A percentile compares a stretch with the other conserved stretches of the same genome.
Evolutionary conservation across 176 grass and related monocot species (phyloP).

Genomic region (Oryza officinalis): DNA sequence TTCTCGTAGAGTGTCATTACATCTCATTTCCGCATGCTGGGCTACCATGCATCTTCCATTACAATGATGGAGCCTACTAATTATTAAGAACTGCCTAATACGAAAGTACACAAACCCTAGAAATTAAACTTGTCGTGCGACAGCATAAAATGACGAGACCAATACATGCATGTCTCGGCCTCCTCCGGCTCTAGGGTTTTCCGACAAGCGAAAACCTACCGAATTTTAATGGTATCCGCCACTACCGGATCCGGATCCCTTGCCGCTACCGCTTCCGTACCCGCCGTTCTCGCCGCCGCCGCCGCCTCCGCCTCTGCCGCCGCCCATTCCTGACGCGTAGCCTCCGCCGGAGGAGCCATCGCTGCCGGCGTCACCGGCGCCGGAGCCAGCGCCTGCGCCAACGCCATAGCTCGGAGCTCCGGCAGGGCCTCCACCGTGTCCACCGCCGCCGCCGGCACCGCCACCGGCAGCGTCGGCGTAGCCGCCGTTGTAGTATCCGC

Average conservation of each 20-base stretch:
- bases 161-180: background rate
- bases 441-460: background rate
- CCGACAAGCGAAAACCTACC: background rate
- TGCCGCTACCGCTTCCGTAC: slow-evolving; percentile 4
- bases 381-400: slow-evolving; percentile 5
- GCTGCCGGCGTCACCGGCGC: slow-evolving; percentile 22
- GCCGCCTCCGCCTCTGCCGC: slow-evolving; percentile 9
- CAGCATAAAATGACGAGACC: background rate
- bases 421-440: background rate
- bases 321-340: slow-evolving; percentile 29
- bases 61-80: slow-evolving; percentile 13
- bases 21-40: slow-evolving; percentile 1
- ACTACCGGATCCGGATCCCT: slow-evolving; percentile 28
- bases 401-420: slow-evolving; percentile 17
- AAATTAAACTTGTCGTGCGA: background rate
- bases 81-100: slow-evolving; percentile 24
- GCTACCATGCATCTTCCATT: slow-evolving; percentile 10
- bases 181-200: background rate
- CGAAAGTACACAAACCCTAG: background rate
- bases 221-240: slow-evolving; percentile 15
- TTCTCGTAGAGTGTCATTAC: slow-evolving; percentile 18
- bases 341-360: background rate
- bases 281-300: slow-evolving; percentile 32
- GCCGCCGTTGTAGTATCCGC: background rate
- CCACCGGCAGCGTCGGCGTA: slow-evolving; percentile 26